Conservation (phyloP, 2,329 filamentous ascomycete species). For the Colletotrichum paranaense region DNA sequence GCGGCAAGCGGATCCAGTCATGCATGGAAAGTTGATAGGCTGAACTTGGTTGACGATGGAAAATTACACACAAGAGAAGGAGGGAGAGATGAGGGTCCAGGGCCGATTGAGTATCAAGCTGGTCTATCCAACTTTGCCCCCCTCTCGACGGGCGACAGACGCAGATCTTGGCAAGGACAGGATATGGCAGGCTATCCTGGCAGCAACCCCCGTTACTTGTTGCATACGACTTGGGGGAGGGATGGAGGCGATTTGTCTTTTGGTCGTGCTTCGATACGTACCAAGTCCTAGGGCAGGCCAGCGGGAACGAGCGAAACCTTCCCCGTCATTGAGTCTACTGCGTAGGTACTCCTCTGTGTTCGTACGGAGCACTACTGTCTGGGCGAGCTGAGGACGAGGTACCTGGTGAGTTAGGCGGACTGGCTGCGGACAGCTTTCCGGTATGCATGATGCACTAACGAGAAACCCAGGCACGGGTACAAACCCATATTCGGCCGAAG, state of each 20-base stretch:
- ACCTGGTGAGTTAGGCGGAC: constrained; percentile 5
- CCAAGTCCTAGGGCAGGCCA: background rate
- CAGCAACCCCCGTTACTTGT: constrained; percentile 14
- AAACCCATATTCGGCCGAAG: constrained; percentile 4
- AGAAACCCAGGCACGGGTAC: constrained; percentile 15
- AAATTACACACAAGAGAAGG: constrained; percentile 26
- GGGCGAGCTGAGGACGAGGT: background rate
- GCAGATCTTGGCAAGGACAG: constrained; percentile 22
- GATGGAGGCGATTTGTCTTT: constrained; percentile 28
- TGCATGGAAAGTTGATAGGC: constrained; percentile 21
- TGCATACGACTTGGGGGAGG: constrained; percentile 16
- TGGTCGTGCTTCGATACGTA: constrained; percentile 28
- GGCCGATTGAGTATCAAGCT: background rate
- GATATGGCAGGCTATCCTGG: constrained; percentile 28
- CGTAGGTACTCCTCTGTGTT: too few species aligned
- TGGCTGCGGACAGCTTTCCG: constrained; percentile 21
- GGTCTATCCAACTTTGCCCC: constrained; percentile 10
- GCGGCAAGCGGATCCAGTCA: constrained; percentile 26
- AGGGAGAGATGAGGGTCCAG: constrained; percentile 6
- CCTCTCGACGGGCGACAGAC: constrained; percentile 4
- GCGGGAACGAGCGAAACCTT: constrained; percentile 22
- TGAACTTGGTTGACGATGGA: constrained; percentile 25
- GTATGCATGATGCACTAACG: constrained; percentile 13
- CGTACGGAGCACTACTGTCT: background rate
- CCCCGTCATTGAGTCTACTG: constrained; percentile 1